These are phyloP conservation scores for Neofusicoccum cordaticola DNA, from an alignment of 2,329 filamentous ascomycete genomes.

Conservation along the genomic window DNA sequence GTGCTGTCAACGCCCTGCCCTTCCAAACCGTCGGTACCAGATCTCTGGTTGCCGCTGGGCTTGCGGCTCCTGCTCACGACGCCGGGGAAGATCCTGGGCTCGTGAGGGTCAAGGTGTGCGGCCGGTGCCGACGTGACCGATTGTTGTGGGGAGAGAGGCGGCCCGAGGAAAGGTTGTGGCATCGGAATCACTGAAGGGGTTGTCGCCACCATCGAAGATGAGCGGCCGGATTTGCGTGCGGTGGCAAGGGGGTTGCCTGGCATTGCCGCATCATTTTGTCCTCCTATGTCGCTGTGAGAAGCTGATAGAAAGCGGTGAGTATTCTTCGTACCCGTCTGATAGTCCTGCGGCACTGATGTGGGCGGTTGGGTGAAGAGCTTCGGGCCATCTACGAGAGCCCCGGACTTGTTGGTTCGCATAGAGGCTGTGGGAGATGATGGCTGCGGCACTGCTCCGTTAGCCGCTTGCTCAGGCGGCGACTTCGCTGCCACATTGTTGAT, in stretches of 20 bases:
- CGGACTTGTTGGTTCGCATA: slow-evolving; percentile 40
- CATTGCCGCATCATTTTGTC: neutral
- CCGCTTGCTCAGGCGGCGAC: slow-evolving; percentile 25
- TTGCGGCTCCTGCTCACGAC: slow-evolving; percentile 54
- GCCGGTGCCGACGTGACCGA: slow-evolving; percentile 25
- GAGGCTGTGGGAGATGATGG: slow-evolving; percentile 38
- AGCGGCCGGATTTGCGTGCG: neutral
- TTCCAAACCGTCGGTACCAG: neutral
- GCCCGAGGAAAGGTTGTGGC: slow-evolving; percentile 14
- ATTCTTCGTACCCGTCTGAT: slow-evolving; percentile 14
- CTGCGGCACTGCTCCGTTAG: neutral
- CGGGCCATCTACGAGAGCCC: slow-evolving; percentile 26
- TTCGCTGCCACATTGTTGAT: slow-evolving; percentile 34
- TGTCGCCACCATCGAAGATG: slow-evolving; percentile 14
- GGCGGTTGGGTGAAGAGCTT: slow-evolving; percentile 28
- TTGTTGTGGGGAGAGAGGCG: slow-evolving; percentile 21
- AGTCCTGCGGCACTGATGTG: slow-evolving; percentile 29
- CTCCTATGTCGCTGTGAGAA: slow-evolving; percentile 4
- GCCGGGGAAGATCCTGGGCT: slow-evolving; percentile 71
- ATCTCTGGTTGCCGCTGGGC: slow-evolving; percentile 23
- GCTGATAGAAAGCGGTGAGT: slow-evolving; percentile 23
- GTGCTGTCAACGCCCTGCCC: neutral
- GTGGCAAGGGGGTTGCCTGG: neutral
- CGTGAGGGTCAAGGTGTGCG: slow-evolving; percentile 47
- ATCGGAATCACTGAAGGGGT: slow-evolving; percentile 11